A percentile compares a stretch with the other conserved stretches of the same genome.
These are phyloP conservation scores for Euphorbia celastroides DNA, from an alignment of 441 rosid genomes.

Conservation along the genomic window DNA sequence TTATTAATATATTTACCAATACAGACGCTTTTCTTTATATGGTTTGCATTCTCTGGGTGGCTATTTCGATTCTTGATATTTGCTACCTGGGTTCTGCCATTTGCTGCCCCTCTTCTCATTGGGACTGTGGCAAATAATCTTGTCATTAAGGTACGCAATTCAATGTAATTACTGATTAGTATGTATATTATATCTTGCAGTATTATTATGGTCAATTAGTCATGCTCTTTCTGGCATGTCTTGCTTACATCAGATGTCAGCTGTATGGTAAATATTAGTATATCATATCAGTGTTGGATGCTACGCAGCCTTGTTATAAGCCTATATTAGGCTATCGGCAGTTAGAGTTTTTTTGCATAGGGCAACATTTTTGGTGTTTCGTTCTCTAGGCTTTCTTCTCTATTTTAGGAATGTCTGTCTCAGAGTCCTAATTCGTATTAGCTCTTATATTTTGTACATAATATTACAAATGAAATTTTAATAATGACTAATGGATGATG, in stretches of 20 bases:
- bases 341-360: not conserved
- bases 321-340: not conserved
- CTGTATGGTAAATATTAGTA: constrained; percentile 1
- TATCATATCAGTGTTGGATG: not conserved
- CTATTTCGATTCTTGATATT: constrained; percentile 67
- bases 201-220: not conserved
- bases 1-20: constrained; percentile 4
- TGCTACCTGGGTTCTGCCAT: constrained; percentile 76
- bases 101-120: constrained; percentile 95
- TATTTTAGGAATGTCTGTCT: not conserved
- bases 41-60: constrained; percentile 98
- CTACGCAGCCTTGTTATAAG: not conserved
- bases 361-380: not conserved
- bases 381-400: not conserved
- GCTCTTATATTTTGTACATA: too few species aligned
- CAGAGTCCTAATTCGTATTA: not conserved
- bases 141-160: constrained; percentile 60
- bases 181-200: too few species aligned
- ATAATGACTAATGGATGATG: too few species aligned
- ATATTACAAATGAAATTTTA: too few species aligned
- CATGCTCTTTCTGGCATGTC: not conserved
- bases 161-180: too few species aligned
- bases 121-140: constrained; percentile 87
- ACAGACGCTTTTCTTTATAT: constrained; percentile 79
- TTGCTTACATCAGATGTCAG: not conserved